phyloP scores from a whole-genome alignment of 352 stramenopile species.

The Pythium plurisporium region DNA sequence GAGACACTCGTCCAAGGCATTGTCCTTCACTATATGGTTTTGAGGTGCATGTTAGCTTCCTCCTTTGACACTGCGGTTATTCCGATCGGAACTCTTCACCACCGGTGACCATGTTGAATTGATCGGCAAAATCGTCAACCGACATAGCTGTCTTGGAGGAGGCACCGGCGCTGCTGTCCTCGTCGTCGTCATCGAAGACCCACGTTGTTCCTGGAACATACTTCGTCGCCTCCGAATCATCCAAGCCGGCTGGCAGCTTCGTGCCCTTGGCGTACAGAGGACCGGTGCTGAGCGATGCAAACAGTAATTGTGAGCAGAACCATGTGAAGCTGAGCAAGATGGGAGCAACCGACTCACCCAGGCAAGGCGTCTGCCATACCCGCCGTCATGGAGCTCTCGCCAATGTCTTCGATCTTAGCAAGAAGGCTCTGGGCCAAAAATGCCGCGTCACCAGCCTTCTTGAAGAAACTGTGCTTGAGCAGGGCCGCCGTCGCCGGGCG shows the following conservation, averaged over 20 bases:
- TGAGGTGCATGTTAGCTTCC: background rate
- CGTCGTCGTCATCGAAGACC: slow-evolving; percentile 80
- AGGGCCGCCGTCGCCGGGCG: slow-evolving; percentile 72
- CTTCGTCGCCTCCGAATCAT: slow-evolving; percentile 61
- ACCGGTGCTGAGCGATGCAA: slow-evolving; percentile 39
- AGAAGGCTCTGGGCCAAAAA: slow-evolving; percentile 68
- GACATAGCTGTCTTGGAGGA: slow-evolving; percentile 57
- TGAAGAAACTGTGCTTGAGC: slow-evolving; percentile 89
- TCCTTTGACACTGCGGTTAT: slow-evolving; percentile 21
- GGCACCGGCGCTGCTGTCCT: slow-evolving; percentile 32
- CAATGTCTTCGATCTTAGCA: slow-evolving; percentile 82
- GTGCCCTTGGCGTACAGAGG: slow-evolving; percentile 80
- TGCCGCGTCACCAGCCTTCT: slow-evolving; percentile 70
- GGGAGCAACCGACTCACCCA: slow-evolving; percentile 40
- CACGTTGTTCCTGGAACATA: slow-evolving; percentile 88
- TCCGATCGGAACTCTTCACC: slow-evolving; percentile 85
- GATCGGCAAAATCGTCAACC: slow-evolving; percentile 84
- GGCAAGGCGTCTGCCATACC: slow-evolving; percentile 76
- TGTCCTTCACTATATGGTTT: background rate
- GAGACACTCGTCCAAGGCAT: background rate
- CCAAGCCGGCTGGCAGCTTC: slow-evolving; percentile 56
- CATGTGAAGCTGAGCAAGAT: too few species aligned
- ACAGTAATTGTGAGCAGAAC: too few species aligned
- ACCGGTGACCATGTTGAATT: slow-evolving; percentile 85
- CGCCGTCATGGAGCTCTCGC: slow-evolving; percentile 84